Evolutionary conservation across 2,329 filamentous ascomycete species (phyloP).

Genomic region (Cladosporium sp.): DNA sequence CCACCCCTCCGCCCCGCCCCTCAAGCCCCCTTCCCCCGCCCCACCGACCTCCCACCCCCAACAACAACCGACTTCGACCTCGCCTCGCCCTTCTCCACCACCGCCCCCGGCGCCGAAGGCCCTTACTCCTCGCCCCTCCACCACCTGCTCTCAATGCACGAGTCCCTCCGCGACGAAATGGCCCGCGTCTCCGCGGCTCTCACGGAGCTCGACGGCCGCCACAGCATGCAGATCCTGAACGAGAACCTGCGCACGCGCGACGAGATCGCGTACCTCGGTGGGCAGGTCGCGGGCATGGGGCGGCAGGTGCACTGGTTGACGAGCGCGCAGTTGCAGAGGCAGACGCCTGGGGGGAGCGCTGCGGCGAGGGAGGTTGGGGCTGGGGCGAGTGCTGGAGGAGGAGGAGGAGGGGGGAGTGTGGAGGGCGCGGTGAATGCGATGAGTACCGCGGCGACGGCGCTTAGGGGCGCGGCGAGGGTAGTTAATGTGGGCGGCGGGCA

Average conservation of each 20-base stretch:
- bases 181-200: constrained; percentile 49
- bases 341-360: constrained; percentile 10
- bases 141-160: constrained; percentile 56
- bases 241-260: constrained; percentile 56
- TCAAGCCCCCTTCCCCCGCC: constrained; percentile 15
- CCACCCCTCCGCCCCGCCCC: constrained; percentile 14
- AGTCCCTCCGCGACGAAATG: constrained; percentile 55
- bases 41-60: constrained; percentile 19
- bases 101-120: constrained; percentile 17
- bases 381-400: neutral
- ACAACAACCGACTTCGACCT: constrained; percentile 24
- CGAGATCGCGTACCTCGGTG: constrained; percentile 56
- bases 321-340: constrained; percentile 48
- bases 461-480: constrained; percentile 25
- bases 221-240: constrained; percentile 58
- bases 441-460: constrained; percentile 18
- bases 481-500: constrained; percentile 17
- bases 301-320: constrained; percentile 60
- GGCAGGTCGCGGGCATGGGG: constrained; percentile 52
- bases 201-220: constrained; percentile 53
- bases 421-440: constrained; percentile 24
- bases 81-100: constrained; percentile 21
- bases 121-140: constrained; percentile 46
- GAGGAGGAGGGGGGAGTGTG: constrained; percentile 17
- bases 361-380: neutral